Base-by-base conservation (phyloP, 176 grass and related monocot species). In the Chrysopogon serrulatus region DNA sequence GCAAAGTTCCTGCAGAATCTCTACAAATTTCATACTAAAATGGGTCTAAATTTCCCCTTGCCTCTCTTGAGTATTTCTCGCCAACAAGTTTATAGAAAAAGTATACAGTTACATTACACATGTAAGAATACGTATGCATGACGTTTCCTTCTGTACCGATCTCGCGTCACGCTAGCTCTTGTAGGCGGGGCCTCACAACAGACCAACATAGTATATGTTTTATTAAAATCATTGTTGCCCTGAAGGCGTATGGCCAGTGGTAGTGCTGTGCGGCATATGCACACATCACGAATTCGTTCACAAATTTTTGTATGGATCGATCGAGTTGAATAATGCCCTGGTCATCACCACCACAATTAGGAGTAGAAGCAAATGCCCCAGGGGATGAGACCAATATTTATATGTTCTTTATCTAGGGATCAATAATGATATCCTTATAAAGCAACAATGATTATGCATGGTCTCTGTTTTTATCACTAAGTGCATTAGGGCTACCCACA, bases 401-500 rank as follows among this genome's bases (percentile, higher is more conserved):
- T 86, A 21, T 54, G 76, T 34, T 23, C 39, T 79, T 39, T 30
- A 85, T 45, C 45, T 27, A 39, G 28, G 66, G 48, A 80, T 65
- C 10, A 33, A 56, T 70, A 33, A 56, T 70, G 64, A 67, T 64
- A 79, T 42, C 76, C 57, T 64, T 21, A 62, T 21, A 53, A 53
- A 64, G 26, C 31, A 65, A 48, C 18, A 68, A 81, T 68, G 66
- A 71, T 42, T 71, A 57, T 24, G 45, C 21, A 34, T 21, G 2
- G 0, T 5, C 36, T 62, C 15, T 32, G 67, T 39, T 79, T 79
- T 23, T 23, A 31, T 74, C 19, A 33, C 42, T 67, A 53, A 43
- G 68, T 86, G 68, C 68, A 74, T 81, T 81, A 87, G 60, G 10
- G 69, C n/a, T 78, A 81, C 70, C 59, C 44, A 57, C 57, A 27